These are phyloP conservation scores for Candida berthetii DNA, from an alignment of 805 yeast genomes.

Conservation along the genomic window DNA sequence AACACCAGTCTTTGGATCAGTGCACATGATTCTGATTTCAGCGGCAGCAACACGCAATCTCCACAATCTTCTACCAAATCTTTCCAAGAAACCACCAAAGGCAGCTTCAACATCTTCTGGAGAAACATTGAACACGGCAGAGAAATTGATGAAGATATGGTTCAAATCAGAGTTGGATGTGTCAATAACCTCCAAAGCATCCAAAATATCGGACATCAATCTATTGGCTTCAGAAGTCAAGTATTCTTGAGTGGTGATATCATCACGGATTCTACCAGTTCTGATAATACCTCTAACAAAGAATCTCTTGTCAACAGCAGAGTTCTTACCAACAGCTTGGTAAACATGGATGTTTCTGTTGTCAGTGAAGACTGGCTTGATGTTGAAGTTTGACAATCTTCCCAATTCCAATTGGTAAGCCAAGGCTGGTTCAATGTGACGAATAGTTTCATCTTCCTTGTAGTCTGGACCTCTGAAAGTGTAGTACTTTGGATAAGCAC, in stretches of 20 bases:
- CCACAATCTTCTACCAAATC: slow-evolving; percentile 97
- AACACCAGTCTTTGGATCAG: slow-evolving; percentile 79
- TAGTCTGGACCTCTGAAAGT: slow-evolving; percentile 90
- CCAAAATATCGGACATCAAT: slow-evolving; percentile 92
- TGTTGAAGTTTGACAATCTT: slow-evolving; percentile 89
- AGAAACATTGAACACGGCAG: slow-evolving; percentile 89
- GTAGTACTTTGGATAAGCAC: slow-evolving; percentile 90
- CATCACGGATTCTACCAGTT: slow-evolving; percentile 92
- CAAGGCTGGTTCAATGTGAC: slow-evolving; percentile 97
- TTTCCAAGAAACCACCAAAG: slow-evolving; percentile 94
- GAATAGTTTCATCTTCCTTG: slow-evolving; percentile 83
- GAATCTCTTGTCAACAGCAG: slow-evolving; percentile 89
- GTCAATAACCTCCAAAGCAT: slow-evolving; percentile 90
- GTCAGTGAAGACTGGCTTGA: slow-evolving; percentile 91
- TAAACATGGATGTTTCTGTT: slow-evolving; percentile 97
- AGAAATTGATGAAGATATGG: slow-evolving; percentile 94
- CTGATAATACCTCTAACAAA: slow-evolving; percentile 96
- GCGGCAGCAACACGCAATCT: slow-evolving; percentile 96
- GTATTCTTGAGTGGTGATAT: slow-evolving; percentile 87
- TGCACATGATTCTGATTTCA: slow-evolving; percentile 92
- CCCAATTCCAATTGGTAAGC: slow-evolving; percentile 96
- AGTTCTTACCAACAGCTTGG: slow-evolving; percentile 92
- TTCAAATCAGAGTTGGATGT: slow-evolving; percentile 93
- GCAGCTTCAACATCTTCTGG: slow-evolving; percentile 97
- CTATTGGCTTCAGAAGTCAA: slow-evolving; percentile 95